A percentile compares a stretch with the other conserved stretches of the same genome.
Conservation (phyloP, 2,329 filamentous ascomycete species). For the Phialophora verrucosa region DNA sequence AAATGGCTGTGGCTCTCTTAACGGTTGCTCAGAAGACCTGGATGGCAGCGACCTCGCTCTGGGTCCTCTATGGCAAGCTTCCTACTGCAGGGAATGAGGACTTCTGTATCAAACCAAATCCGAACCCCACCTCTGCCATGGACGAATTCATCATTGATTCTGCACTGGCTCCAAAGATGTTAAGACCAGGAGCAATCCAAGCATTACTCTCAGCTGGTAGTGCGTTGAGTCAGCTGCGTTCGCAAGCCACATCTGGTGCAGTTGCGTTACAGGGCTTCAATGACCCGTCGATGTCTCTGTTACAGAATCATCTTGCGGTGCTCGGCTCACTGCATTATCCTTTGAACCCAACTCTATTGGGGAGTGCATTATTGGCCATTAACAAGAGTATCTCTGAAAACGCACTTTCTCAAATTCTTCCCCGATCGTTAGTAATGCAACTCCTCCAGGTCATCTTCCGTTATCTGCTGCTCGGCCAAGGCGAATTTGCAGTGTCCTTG, state of each 20-base stretch:
- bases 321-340: constrained; percentile 66
- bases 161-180: constrained; percentile 76
- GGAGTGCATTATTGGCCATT: constrained; percentile 75
- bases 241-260: constrained; percentile 44
- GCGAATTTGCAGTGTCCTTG: constrained; percentile 88
- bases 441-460: constrained; percentile 78
- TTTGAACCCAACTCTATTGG: constrained; percentile 72
- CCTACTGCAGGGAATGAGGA: constrained; percentile 79
- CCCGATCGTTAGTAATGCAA: constrained; percentile 75
- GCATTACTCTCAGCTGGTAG: constrained; percentile 92
- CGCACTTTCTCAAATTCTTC: constrained; percentile 79
- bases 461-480: constrained; percentile 84
- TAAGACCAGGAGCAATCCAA: constrained; percentile 72
- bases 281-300: constrained; percentile 40
- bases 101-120: constrained; percentile 74
- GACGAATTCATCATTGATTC: constrained; percentile 62
- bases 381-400: constrained; percentile 82
- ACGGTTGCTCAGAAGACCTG: constrained; percentile 83
- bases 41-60: constrained; percentile 87
- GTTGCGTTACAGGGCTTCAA: constrained; percentile 37
- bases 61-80: constrained; percentile 86
- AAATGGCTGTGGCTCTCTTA: constrained; percentile 74
- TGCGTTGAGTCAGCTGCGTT: constrained; percentile 80
- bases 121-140: constrained; percentile 45
- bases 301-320: constrained; percentile 41